These are phyloP conservation scores for Tephrocybe sp. DNA, from an alignment of 768 basidiomycete species.

Conservation along the genomic window DNA sequence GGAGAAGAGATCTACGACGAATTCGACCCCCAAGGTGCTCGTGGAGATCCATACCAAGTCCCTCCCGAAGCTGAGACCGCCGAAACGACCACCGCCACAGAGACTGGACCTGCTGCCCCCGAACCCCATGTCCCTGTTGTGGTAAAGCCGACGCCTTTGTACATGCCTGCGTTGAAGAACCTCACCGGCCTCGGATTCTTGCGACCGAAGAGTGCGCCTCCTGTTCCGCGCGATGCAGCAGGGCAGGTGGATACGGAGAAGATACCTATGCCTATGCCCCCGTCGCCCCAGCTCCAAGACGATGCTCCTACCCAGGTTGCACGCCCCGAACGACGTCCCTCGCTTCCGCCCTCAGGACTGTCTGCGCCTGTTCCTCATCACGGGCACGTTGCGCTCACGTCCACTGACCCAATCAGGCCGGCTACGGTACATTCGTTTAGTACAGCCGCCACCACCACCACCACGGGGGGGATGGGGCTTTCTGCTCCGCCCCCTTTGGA, in stretches of 20 bases:
- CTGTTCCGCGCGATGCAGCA: conserved; percentile 43
- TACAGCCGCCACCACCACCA: too few relatives aligned
- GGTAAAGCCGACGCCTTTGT: conserved; percentile 19
- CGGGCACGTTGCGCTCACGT: background rate
- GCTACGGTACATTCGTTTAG: too few relatives aligned
- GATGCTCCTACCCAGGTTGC: background rate
- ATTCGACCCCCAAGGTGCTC: conserved; percentile 78
- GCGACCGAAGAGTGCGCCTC: conserved; percentile 56
- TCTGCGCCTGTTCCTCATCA: background rate
- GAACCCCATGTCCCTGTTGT: conserved; percentile 6
- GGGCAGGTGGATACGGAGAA: conserved; percentile 14
- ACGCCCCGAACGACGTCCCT: background rate
- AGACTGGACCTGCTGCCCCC: conserved; percentile 13
- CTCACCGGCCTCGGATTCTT: conserved; percentile 48
- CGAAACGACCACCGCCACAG: background rate
- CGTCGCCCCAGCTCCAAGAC: conserved; percentile 10
- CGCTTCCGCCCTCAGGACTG: background rate
- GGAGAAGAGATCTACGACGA: conserved; percentile 94
- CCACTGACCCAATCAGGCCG: background rate
- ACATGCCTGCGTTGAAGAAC: conserved; percentile 43
- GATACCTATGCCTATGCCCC: conserved; percentile 7
- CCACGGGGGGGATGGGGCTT: too few relatives aligned
- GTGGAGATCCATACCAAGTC: conserved; percentile 43
- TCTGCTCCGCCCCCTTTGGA: conserved; percentile 48
- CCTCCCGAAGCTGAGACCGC: conserved; percentile 16